phyloP scores from a whole-genome alignment of 2,329 filamentous ascomycete genomes.

The Colletotrichum euphorbiae region DNA sequence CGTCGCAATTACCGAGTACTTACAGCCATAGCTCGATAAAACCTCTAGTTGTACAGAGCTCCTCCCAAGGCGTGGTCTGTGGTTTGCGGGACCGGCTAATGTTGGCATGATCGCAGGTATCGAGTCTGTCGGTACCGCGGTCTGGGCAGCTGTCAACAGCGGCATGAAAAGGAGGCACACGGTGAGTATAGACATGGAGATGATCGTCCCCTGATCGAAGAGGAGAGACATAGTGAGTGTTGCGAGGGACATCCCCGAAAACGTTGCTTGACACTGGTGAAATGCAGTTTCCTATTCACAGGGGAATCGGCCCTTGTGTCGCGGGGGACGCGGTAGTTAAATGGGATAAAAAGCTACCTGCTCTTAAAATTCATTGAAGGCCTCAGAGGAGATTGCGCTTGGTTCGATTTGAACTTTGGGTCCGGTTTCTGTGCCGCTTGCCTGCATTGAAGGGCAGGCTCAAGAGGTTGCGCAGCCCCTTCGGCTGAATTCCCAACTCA shows the following conservation, averaged over 20 bases:
- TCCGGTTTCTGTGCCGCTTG: conserved; percentile 3
- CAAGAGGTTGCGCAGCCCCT: not conserved
- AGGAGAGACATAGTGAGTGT: no score
- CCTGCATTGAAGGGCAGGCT: conserved; percentile 1
- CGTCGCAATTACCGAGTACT: not conserved
- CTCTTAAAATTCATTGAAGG: not conserved
- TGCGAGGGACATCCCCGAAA: no score
- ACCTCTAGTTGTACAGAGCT: not conserved
- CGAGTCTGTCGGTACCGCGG: no score
- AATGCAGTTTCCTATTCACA: no score
- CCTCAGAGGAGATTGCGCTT: not conserved
- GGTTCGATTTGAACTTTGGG: not conserved
- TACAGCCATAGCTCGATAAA: conserved; percentile 14
- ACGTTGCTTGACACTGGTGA: no score
- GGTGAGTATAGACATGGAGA: no score
- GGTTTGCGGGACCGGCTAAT: no score
- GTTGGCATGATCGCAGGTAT: no score
- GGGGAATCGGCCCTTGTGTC: not conserved
- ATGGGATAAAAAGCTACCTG: not conserved
- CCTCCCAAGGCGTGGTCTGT: no score
- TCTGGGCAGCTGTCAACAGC: no score
- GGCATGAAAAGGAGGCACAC: no score
- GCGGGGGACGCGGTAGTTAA: not conserved
- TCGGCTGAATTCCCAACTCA: not conserved
- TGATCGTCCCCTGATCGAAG: no score